Base-by-base conservation (phyloP, 345 rosid species). In the Erysimum cheiranthoides region DNA sequence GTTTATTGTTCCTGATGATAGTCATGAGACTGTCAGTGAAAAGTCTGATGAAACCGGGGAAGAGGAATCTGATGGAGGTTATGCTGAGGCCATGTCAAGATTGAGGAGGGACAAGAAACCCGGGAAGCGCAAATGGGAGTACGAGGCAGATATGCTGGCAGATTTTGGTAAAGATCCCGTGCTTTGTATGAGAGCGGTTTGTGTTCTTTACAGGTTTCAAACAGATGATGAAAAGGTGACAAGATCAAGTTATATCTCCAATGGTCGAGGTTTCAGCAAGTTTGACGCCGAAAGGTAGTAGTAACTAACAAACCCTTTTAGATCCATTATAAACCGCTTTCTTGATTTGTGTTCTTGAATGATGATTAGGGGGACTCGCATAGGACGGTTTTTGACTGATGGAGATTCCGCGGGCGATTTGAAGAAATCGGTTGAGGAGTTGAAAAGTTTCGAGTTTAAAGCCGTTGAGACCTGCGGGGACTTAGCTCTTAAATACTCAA, bases 121-220 rank as follows among this genome's bases (percentile, higher is more conserved):
- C 3, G 35, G 27, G 62, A 77, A 75, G 30, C 60, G 27, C 10
- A 81, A 76, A 71, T 88, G 93, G 97, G 78, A 84, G 51, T 81
- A 68, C 18, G 88, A 88, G 76, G 91, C 79, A 25, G 91, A 91
- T 31, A 85, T 93, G 92, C 89, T 86, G 8, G 82, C 97, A 10
- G 89, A 78, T 66, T 89, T 93, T 16, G 91, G 85, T 27, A 91
- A 91, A 81, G 88, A 86, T 56, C 78, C 62, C 2, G 84, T 85
- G 74, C 84, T 88, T 14, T 93, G 98, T 80, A 88, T 91, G 93
- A 89, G 75, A 74, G 97, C 96, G 45, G 97, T 89, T 27, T 89
- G 96, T 66, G 97, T 88, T 53, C 80, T 91, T 11, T 89, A 85
- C 65, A 66, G 90, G 51, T 85, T 84, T 66, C 97, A 89, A 76